Evolutionary conservation across 2,329 filamentous ascomycete genomes (phyloP), one percentile per base, ranked within the genome.

Genomic region (Fusarium tanahbumbuense): DNA sequence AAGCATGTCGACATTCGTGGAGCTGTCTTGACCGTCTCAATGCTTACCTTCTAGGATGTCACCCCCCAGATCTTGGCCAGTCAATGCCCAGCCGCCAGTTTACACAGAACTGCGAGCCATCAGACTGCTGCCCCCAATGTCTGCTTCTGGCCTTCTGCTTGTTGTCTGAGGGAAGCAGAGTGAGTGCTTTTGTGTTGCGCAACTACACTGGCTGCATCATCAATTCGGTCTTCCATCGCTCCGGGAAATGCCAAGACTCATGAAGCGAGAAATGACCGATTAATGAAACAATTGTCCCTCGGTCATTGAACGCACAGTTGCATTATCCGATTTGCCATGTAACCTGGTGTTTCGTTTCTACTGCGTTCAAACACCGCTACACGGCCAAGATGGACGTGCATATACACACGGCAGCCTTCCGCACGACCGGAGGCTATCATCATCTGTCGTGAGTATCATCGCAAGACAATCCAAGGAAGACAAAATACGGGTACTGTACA

Each of bases 191-290:
- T 25, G 23, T 25, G 23, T 25, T 25, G 23, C 23, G 23, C 23
- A 25, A 25, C 23, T 25, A 7, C 23, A 25, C 6, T 25, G 23
- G 23, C 23, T 25, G 23, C 23, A 25, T 25, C 23, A 25, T 56
- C 60, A 69, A 61, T 60, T 30, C 66, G 20, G 44, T 46, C 56
- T 64, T 68, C 61, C 73, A 60, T 75, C 67, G 47, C 56, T 67
- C 70, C 60, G 68, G 28, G 34, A 15, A 15, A 64, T 60, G 73
- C 71, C 73, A 75, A 74, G 73, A 58, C 20, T 40, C 32, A 23
- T 20, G 25, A 69, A 72, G 64, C 71, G 68, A 72, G 61, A 42
- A 60, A 46, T 41, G 42, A 60, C 66, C 63, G 54, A 54, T 61
- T 67, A 55, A 67, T 65, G 66, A 71, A 70, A 68, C 66, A 70